Evolutionary conservation across 1,139 yeast genomes (phyloP), one percentile per base, ranked within the genome.

Genomic region (Hansenula sp.): DNA sequence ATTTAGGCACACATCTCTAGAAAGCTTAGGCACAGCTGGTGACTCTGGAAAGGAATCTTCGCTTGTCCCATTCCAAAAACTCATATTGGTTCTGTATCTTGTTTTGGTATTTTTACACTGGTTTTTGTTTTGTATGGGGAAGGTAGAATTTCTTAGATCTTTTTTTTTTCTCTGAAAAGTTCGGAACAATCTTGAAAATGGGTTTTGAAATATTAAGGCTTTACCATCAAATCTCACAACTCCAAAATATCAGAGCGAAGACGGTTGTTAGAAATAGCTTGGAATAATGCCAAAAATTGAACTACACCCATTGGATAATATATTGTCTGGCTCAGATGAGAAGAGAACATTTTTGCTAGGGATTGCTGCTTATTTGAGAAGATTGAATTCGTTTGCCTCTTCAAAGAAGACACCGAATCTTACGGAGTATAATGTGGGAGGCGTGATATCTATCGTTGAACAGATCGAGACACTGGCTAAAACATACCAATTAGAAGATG

Each of bases 1-100:
- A 13, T 65, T 57, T 6, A 69, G 48, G 45, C 79, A 74, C 17
- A 67, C 55, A 27, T 60, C 60, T 30, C 67, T 56, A 0, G 57
- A 55, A 3, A 62, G 32, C 3, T 18, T 24, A 0, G 52, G 50
- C 2, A 36, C 40, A 1, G 9, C 27, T 16, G 58, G 58, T 1
- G 43, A 44, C 0, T 36, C 41, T 6, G 59, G 59, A 31, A 46
- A 50, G 13, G 25, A 15, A 12, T 40, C 45, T 19, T 46, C 48
- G 12, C 47, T 47, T 3, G 30, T 38, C 17, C 46, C 50, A 16
- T 44, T 45, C 21, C 59, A 55, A 1, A 54, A 44, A 17, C 52
- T 46, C 59, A 55, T 55, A n/a, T n/a, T n/a, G n/a, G n/a, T n/a
- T n/a, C n/a, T n/a, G n/a, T n/a, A n/a, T n/a, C n/a, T n/a, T n/a